phyloP scores from a whole-genome alignment of 192 early-diverging fungal genomes.

The Entomortierella chlamydospora region DNA sequence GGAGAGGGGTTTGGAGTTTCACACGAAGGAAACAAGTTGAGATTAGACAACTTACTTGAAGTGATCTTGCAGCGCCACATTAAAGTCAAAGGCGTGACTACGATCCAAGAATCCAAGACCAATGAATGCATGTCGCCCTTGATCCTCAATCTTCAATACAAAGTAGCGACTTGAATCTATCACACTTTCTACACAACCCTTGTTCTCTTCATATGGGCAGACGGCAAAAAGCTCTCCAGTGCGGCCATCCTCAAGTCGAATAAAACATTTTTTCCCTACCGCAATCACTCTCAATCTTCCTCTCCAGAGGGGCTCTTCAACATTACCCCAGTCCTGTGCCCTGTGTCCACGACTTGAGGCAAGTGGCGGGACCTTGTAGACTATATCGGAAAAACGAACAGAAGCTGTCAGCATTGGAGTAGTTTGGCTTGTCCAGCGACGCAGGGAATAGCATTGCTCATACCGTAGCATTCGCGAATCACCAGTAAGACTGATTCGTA shows the following conservation, averaged over 20 bases:
- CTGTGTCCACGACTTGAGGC: constrained; percentile 62
- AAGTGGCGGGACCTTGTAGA: constrained; percentile 79
- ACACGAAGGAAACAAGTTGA: background rate
- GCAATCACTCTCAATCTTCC: constrained; percentile 81
- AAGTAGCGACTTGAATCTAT: constrained; percentile 89
- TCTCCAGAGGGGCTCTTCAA: constrained; percentile 80
- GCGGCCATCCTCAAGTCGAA: constrained; percentile 77
- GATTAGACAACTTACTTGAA: constrained; percentile 60
- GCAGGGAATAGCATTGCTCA: background rate
- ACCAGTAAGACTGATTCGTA: constrained; percentile 86
- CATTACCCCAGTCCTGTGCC: constrained; percentile 85
- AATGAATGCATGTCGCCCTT: constrained; percentile 84
- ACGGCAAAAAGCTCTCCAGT: constrained; percentile 86
- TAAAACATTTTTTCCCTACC: constrained; percentile 72
- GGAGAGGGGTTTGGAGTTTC: background rate
- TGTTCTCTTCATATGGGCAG: constrained; percentile 78
- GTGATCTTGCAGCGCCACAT: constrained; percentile 89
- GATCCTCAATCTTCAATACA: constrained; percentile 80
- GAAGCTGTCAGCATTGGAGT: no score
- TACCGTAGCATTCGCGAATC: constrained; percentile 81
- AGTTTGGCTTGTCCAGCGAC: no score
- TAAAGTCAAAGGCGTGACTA: constrained; percentile 88
- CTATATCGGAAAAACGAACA: constrained; percentile 39
- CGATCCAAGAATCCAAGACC: constrained; percentile 90
- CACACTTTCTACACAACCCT: constrained; percentile 80